A percentile compares a stretch with the other conserved stretches of the same genome.
Conservation (phyloP, 2,329 filamentous ascomycete species). For the Fusarium pseudograminearum region DNA sequence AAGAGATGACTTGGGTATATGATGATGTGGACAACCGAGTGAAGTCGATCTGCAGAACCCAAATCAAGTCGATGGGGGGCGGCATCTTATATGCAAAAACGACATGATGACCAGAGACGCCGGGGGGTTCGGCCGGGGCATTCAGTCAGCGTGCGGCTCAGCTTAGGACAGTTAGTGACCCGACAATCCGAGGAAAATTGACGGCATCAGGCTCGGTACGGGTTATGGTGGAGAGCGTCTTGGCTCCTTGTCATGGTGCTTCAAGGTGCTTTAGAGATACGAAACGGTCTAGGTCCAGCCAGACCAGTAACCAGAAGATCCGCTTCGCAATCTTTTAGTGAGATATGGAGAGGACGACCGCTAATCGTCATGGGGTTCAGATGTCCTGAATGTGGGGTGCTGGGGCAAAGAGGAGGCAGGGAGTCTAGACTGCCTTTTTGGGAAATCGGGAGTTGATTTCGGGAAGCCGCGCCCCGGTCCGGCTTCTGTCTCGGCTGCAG, state of each 20-base stretch:
- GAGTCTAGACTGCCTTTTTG: constrained; percentile 41
- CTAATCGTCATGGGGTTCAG: constrained; percentile 39
- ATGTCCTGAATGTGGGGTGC: constrained; percentile 43
- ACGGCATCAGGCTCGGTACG: constrained; percentile 41
- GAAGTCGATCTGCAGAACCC: constrained; percentile 7
- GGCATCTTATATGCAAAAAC: constrained; percentile 37
- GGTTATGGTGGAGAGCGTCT: constrained; percentile 27
- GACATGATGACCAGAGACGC: constrained; percentile 26
- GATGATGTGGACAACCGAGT: constrained; percentile 9
- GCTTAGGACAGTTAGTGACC: constrained; percentile 3
- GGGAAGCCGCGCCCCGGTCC: constrained; percentile 44
- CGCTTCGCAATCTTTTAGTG: constrained; percentile 13
- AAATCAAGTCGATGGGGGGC: constrained; percentile 20
- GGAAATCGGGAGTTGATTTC: constrained; percentile 49
- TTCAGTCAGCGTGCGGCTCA: constrained; percentile 26
- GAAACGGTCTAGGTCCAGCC: constrained; percentile 6
- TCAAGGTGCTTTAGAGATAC: background rate
- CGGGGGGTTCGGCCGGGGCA: constrained; percentile 22
- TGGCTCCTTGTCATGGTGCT: constrained; percentile 17
- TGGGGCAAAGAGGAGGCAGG: constrained; percentile 44
- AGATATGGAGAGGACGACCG: constrained; percentile 4
- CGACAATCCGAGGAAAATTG: constrained; percentile 36
- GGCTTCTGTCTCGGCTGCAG: constrained; percentile 45
- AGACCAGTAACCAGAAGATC: constrained; percentile 13
- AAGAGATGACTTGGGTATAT: constrained; percentile 19